Conservation (phyloP, 2,329 filamentous ascomycete genomes). For the Hypoxylon sp. region DNA sequence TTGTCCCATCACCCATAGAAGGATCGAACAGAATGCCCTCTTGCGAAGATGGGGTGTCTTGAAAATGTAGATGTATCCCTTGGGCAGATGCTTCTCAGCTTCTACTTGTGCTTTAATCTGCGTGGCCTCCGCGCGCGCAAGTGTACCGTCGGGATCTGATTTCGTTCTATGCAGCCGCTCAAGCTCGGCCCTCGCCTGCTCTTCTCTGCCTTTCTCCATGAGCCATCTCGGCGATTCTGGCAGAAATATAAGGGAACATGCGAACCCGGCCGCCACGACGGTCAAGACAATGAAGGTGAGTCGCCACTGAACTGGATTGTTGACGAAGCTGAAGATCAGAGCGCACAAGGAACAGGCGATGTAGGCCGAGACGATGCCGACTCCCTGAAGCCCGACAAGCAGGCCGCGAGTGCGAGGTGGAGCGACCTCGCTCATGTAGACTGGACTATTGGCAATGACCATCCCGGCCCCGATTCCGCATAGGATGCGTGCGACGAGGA, state of each 20-base stretch:
- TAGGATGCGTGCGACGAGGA: slow-evolving; percentile 40
- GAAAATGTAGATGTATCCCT: slow-evolving; percentile 47
- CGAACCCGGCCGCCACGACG: slow-evolving; percentile 26
- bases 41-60: slow-evolving; percentile 45
- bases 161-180: slow-evolving; percentile 43
- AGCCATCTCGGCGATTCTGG: slow-evolving; percentile 45
- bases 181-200: slow-evolving; percentile 40
- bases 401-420: slow-evolving; percentile 46
- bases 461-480: slow-evolving; percentile 44
- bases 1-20: slow-evolving; percentile 50
- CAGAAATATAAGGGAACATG: slow-evolving; percentile 36
- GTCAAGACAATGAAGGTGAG: slow-evolving; percentile 45
- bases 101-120: slow-evolving; percentile 49
- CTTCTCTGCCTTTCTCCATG: slow-evolving; percentile 40
- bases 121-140: slow-evolving; percentile 46
- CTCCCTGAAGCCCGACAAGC: slow-evolving; percentile 44
- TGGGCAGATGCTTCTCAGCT: slow-evolving; percentile 35
- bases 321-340: slow-evolving; percentile 45
- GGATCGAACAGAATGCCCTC: slow-evolving; percentile 46
- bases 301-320: slow-evolving; percentile 43
- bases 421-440: slow-evolving; percentile 48
- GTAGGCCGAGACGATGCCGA: slow-evolving; percentile 47
- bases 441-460: slow-evolving; percentile 41
- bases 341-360: slow-evolving; percentile 39
- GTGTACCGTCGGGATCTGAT: slow-evolving; percentile 38